phyloP scores from a whole-genome alignment of 306 rosid species.

The Myrica gale region DNA sequence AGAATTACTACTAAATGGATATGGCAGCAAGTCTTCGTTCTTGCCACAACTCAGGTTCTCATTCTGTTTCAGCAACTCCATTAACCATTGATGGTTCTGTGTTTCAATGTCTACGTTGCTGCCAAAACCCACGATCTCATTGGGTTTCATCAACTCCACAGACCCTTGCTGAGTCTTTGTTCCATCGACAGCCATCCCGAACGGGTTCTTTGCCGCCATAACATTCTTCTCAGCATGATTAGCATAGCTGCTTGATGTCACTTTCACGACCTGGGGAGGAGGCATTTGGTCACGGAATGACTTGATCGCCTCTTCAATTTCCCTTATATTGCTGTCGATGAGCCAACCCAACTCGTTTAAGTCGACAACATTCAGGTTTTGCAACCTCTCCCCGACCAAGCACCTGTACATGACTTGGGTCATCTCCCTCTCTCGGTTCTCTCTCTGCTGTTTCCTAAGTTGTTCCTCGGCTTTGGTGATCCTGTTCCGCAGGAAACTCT shows the following conservation, averaged over 20 bases:
- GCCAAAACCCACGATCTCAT: not conserved
- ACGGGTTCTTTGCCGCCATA: not conserved
- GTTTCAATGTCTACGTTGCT: not conserved
- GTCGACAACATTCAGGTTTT: not conserved
- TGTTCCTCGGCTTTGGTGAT: slow-evolving; percentile 14
- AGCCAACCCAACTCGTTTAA: slow-evolving; percentile 11
- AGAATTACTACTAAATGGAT: not conserved
- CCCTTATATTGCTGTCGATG: slow-evolving; percentile 5
- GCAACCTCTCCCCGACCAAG: slow-evolving; percentile 17
- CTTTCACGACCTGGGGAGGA: not conserved
- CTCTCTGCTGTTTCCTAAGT: slow-evolving; percentile 3
- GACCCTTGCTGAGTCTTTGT: not conserved
- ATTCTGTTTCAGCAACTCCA: not conserved
- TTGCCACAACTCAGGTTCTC: slow-evolving; percentile 1
- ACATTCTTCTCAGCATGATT: not conserved
- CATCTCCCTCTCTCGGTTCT: slow-evolving; percentile 23
- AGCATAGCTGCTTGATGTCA: not conserved
- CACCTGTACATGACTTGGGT: slow-evolving; percentile 6
- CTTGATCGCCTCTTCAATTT: not conserved
- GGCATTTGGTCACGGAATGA: not conserved
- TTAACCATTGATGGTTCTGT: not conserved
- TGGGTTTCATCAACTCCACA: not conserved
- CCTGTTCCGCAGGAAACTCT: slow-evolving; percentile 9
- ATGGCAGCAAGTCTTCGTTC: not conserved
- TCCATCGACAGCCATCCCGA: not conserved